Evolutionary conservation across 495 filamentous ascomycete species (phyloP).

Genomic region (Aspergillus leporis): DNA sequence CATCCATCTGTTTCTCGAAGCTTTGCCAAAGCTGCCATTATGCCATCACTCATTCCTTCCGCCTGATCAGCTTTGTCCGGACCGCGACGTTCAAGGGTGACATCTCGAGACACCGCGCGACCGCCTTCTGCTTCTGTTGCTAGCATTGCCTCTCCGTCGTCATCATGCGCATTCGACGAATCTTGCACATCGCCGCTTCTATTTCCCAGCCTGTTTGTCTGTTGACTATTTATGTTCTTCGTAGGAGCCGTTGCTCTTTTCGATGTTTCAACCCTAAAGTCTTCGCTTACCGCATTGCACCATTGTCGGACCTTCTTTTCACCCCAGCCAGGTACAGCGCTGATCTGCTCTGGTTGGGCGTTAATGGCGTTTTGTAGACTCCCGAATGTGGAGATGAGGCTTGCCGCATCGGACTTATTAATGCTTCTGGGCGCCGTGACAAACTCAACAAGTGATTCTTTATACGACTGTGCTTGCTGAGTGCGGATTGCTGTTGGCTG

Average conservation of each 20-base stretch:
- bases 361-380: slow-evolving; percentile 84
- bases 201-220: slow-evolving; percentile 4
- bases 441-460: slow-evolving; percentile 90
- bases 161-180: neutral
- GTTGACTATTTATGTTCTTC: slow-evolving; percentile 14
- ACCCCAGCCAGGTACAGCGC: slow-evolving; percentile 84
- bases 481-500: slow-evolving; percentile 78
- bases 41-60: slow-evolving; percentile 49
- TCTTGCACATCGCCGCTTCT: neutral
- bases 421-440: slow-evolving; percentile 85
- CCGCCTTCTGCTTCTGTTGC: slow-evolving; percentile 22
- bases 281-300: slow-evolving; percentile 77
- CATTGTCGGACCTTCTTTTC: slow-evolving; percentile 90
- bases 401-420: slow-evolving; percentile 91
- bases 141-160: slow-evolving; percentile 20
- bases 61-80: slow-evolving; percentile 17
- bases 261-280: slow-evolving; percentile 73
- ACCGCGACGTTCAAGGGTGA: neutral
- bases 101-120: neutral
- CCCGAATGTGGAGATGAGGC: slow-evolving; percentile 84
- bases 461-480: slow-evolving; percentile 77
- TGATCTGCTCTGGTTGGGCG: slow-evolving; percentile 80
- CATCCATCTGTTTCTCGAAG: slow-evolving; percentile 39
- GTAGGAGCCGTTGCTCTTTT: slow-evolving; percentile 50
- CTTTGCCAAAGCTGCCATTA: slow-evolving; percentile 59